Evolutionary conservation across 306 rosid species (phyloP).

Genomic region (Cajanus cajan): DNA sequence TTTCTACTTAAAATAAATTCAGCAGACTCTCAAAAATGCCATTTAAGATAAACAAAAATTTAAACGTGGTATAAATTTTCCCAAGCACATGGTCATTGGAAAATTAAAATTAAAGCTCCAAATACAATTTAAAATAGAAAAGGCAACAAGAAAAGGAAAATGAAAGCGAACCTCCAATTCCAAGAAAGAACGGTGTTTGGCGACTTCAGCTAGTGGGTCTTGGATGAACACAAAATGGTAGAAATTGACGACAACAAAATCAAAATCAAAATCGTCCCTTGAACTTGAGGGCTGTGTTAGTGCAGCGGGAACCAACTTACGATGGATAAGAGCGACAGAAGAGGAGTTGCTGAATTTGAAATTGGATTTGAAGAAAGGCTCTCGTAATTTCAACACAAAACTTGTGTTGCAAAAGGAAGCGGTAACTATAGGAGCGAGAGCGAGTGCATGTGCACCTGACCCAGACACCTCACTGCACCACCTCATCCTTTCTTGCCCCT

Average conservation of each 20-base stretch:
- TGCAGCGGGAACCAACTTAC: conserved; percentile 29
- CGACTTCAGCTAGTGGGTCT: conserved; percentile 58
- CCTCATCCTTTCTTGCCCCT: conserved; percentile 20
- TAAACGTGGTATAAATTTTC: not conserved
- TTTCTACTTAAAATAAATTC: no score
- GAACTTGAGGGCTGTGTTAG: conserved; percentile 16
- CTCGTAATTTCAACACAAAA: conserved; percentile 9
- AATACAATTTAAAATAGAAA: not conserved
- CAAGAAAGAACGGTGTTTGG: conserved; percentile 68
- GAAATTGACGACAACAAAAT: conserved; percentile 76
- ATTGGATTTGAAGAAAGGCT: conserved; percentile 25
- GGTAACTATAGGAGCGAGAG: not conserved
- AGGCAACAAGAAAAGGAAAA: not conserved
- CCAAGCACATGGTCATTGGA: not conserved
- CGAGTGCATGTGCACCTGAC: not conserved
- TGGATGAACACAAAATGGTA: conserved; percentile 66
- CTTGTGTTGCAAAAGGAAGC: not conserved
- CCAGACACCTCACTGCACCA: conserved; percentile 25
- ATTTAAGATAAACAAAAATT: not conserved
- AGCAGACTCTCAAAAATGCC: conserved; percentile 14
- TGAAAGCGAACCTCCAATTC: conserved; percentile 43
- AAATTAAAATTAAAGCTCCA: not conserved
- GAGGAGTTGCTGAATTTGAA: not conserved
- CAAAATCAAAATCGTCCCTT: conserved; percentile 17
- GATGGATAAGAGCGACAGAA: conserved; percentile 29